Conservation (phyloP, 352 stramenopile genomes). For the Pythium dissotocum region DNA sequence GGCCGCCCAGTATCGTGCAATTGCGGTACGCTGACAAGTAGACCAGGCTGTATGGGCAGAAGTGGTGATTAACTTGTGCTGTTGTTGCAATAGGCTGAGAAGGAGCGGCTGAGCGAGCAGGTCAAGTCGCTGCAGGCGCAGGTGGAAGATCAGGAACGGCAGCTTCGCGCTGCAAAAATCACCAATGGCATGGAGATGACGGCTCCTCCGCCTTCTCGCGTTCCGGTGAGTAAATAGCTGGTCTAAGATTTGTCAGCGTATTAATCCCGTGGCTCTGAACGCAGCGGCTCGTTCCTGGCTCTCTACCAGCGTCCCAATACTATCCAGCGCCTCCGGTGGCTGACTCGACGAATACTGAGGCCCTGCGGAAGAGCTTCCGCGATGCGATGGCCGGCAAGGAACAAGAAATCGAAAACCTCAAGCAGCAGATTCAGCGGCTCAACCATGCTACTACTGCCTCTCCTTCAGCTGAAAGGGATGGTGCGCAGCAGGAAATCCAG, state of each 20-base stretch:
- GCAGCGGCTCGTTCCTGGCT: background rate
- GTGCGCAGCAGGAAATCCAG: constrained; percentile 34
- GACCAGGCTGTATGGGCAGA: background rate
- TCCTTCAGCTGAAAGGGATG: background rate
- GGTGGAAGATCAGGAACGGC: constrained; percentile 63
- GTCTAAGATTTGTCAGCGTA: background rate
- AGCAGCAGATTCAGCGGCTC: constrained; percentile 33
- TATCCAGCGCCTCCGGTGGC: constrained; percentile 9
- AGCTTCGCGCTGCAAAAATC: constrained; percentile 28
- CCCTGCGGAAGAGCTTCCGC: constrained; percentile 47
- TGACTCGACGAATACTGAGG: constrained; percentile 34
- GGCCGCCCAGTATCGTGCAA: constrained; percentile 47
- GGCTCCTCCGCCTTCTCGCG: constrained; percentile 10
- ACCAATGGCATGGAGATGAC: constrained; percentile 12
- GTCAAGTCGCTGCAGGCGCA: constrained; percentile 55
- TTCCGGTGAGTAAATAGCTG: constrained; percentile 11
- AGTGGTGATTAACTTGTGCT: background rate
- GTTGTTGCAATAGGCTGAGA: constrained; percentile 47
- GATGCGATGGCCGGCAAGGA: constrained; percentile 63
- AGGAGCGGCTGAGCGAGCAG: constrained; percentile 58
- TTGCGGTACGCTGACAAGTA: constrained; percentile 37
- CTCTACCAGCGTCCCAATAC: constrained; percentile 14
- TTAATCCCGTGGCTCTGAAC: background rate
- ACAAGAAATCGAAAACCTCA: constrained; percentile 52
- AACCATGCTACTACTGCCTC: background rate